phyloP scores from a whole-genome alignment of 331 rosid genomes.

The Pyrus hybrid region DNA sequence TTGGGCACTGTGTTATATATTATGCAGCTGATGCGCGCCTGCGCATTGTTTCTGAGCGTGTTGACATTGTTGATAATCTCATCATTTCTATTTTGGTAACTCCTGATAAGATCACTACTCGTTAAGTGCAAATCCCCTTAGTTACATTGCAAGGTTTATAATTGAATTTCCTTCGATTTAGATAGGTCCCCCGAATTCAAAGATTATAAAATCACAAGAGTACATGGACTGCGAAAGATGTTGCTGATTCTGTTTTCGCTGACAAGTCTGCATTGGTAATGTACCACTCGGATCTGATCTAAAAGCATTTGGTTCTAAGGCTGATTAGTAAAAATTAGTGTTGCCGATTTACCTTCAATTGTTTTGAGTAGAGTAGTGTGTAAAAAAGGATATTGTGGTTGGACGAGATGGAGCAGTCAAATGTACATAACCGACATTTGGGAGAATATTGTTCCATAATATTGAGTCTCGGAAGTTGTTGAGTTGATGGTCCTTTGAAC shows the following conservation, averaged over 20 bases:
- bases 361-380: background rate
- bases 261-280: conserved; percentile 92
- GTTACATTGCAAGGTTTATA: conserved; percentile 15
- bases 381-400: background rate
- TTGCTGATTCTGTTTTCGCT: conserved; percentile 92
- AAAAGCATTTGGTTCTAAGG: background rate
- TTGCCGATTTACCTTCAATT: background rate
- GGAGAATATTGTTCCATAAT: background rate
- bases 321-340: background rate
- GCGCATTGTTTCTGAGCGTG: conserved; percentile 91
- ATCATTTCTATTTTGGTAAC: conserved; percentile 82
- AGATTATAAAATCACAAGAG: conserved; percentile 58
- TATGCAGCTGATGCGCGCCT: conserved; percentile 87
- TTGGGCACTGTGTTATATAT: conserved; percentile 9
- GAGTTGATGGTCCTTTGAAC: conserved; percentile 1
- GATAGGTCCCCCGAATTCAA: conserved; percentile 89
- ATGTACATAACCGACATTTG: background rate
- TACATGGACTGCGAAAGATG: conserved; percentile 81
- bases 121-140: conserved; percentile 5
- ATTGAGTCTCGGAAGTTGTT: background rate
- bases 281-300: background rate
- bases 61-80: conserved; percentile 78
- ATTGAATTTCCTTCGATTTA: conserved; percentile 39
- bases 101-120: conserved; percentile 19
- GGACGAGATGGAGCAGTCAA: conserved; percentile 7